Percentiles rank a stretch among this genome's conserved stretches.
These are phyloP conservation scores for Mycosphaerella arachidis DNA, from an alignment of 2,329 filamentous ascomycete species.

Conservation along the genomic window DNA sequence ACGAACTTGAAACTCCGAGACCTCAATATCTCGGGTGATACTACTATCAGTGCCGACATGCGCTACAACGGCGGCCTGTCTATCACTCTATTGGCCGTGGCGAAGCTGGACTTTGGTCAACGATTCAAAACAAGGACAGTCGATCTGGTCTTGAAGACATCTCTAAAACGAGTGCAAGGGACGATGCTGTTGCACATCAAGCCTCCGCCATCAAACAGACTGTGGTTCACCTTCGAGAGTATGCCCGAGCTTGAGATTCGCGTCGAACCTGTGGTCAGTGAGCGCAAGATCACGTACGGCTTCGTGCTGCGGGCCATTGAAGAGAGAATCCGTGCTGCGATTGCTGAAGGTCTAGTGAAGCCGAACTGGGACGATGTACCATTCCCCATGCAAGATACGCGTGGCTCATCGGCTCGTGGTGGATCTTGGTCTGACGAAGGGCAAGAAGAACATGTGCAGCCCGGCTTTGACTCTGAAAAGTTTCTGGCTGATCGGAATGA, in stretches of 20 bases:
- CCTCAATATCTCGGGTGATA: constrained; percentile 85
- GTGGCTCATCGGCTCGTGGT: constrained; percentile 72
- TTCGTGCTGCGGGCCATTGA: constrained; percentile 91
- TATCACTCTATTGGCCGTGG: constrained; percentile 86
- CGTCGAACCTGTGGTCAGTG: constrained; percentile 94
- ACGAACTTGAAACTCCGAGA: constrained; percentile 86
- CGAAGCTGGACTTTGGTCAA: constrained; percentile 81
- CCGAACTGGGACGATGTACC: constrained; percentile 91
- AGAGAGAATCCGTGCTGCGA: constrained; percentile 86
- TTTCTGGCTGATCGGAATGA: constrained; percentile 15
- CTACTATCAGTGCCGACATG: constrained; percentile 79
- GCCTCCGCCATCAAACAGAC: constrained; percentile 85
- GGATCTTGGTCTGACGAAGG: constrained; percentile 67
- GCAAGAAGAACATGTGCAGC: constrained; percentile 4
- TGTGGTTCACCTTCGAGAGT: constrained; percentile 95
- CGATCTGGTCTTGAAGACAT: constrained; percentile 79
- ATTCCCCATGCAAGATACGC: constrained; percentile 75
- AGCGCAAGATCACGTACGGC: constrained; percentile 90
- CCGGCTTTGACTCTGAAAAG: constrained; percentile 3
- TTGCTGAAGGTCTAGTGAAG: constrained; percentile 83
- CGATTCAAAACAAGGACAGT: constrained; percentile 89
- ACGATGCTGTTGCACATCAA: constrained; percentile 84
- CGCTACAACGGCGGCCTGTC: constrained; percentile 85
- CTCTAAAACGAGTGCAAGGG: constrained; percentile 79
- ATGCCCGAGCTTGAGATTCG: constrained; percentile 89